Conservation (phyloP, 306 rosid species). For the Senna siamea region DNA sequence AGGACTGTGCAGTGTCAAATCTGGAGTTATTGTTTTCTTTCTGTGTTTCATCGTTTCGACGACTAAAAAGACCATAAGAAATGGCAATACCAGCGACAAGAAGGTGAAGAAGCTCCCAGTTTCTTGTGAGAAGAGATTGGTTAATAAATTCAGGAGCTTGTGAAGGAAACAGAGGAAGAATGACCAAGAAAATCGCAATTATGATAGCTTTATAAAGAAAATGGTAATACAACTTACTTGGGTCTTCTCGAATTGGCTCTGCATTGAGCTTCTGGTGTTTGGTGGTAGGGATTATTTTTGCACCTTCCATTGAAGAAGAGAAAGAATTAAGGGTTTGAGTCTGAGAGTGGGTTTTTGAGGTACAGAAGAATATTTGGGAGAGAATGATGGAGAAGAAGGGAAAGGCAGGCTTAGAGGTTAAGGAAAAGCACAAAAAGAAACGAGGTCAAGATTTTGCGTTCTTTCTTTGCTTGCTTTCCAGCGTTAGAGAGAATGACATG, state of each 20-base stretch:
- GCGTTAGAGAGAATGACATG: too few relatives aligned
- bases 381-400: conserved; percentile 18
- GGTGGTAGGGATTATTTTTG: too few relatives aligned
- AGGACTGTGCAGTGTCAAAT: conserved; percentile 71
- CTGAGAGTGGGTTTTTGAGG: too few relatives aligned
- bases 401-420: conserved; percentile 47
- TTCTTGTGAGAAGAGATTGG: conserved; percentile 65
- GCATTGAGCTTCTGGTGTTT: too few relatives aligned
- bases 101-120: conserved; percentile 95
- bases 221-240: conserved; percentile 55
- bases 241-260: conserved; percentile 47
- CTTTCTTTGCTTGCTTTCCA: too few relatives aligned
- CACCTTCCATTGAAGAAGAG: conserved; percentile 64
- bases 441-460: background rate
- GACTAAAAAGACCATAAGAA: conserved; percentile 87
- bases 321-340: background rate
- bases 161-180: conserved; percentile 78
- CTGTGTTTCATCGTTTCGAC: conserved; percentile 56
- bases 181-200: conserved; percentile 61
- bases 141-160: conserved; percentile 83
- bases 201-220: conserved; percentile 61
- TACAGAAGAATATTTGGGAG: too few relatives aligned
- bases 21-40: conserved; percentile 54
- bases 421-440: conserved; percentile 46
- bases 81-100: conserved; percentile 85